Evolutionary conservation across 2,329 filamentous ascomycete genomes (phyloP).

Genomic region (Sporothrix mexicana): DNA sequence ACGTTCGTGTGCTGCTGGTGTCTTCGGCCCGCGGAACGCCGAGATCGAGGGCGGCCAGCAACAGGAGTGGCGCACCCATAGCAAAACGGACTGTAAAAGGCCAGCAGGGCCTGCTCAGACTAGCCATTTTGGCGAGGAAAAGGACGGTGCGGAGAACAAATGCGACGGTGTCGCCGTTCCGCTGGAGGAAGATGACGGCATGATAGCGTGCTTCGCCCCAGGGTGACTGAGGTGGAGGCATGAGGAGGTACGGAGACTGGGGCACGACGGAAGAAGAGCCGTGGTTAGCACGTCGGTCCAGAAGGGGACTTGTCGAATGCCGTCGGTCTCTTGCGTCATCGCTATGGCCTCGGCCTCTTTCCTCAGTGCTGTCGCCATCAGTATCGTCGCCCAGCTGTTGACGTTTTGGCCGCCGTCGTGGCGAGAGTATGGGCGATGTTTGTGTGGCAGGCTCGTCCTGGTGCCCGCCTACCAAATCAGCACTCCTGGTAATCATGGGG

Average conservation of each 20-base stretch:
- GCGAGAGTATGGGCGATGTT: constrained; percentile 5
- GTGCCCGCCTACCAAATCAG: constrained; percentile 31
- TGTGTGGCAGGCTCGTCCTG: neutral
- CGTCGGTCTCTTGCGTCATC: neutral
- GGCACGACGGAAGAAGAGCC: constrained; percentile 35
- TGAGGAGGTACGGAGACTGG: constrained; percentile 48
- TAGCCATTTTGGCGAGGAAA: constrained; percentile 72
- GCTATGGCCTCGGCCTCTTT: too few relatives aligned
- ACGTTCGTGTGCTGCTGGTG: constrained; percentile 11
- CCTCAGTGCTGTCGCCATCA: neutral
- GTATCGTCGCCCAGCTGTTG: neutral
- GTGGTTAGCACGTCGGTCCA: neutral
- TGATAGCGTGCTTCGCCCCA: constrained; percentile 46
- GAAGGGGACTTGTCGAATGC: neutral
- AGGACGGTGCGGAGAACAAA: constrained; percentile 60
- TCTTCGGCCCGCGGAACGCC: constrained; percentile 45
- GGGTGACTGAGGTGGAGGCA: constrained; percentile 55
- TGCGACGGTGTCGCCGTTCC: constrained; percentile 45
- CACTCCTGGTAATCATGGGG: constrained; percentile 32
- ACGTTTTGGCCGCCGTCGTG: constrained; percentile 8
- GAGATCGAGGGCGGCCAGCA: constrained; percentile 72
- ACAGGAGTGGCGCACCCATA: constrained; percentile 69
- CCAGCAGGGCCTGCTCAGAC: constrained; percentile 70
- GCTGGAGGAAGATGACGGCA: constrained; percentile 42
- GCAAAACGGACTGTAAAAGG: constrained; percentile 71